A percentile compares a stretch with the other conserved stretches of the same genome.
phyloP scores from a whole-genome alignment of 306 rosid genomes.

The Gleditsia sinensis region DNA sequence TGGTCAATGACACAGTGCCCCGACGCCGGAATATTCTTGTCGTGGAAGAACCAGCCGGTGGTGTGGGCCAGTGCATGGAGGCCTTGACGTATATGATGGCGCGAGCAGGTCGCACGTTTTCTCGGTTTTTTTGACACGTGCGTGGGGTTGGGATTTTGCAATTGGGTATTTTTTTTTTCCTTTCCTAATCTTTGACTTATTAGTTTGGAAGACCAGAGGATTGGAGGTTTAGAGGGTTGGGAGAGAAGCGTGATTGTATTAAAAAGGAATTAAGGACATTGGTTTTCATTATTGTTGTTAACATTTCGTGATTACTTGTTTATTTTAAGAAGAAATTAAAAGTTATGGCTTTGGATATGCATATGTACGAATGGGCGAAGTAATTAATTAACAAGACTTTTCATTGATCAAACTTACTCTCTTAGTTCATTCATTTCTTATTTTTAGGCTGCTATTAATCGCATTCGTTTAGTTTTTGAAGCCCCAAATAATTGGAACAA shows the following conservation, averaged over 20 bases:
- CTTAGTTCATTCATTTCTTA: not conserved
- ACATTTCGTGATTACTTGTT: conserved; percentile 21
- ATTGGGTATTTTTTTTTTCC: not conserved
- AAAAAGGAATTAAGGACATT: conserved; percentile 51
- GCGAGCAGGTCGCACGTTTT: conserved; percentile 52
- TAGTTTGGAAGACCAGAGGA: conserved; percentile 36
- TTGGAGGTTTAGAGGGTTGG: not conserved
- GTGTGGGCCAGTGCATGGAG: conserved; percentile 99
- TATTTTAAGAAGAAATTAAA: conserved; percentile 21
- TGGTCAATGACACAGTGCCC: conserved; percentile 79
- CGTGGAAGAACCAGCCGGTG: conserved; percentile 90
- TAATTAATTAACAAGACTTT: conserved; percentile 1
- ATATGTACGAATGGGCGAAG: too few relatives aligned
- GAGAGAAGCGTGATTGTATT: conserved; percentile 47
- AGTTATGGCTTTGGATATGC: conserved; percentile 29
- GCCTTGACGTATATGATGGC: conserved; percentile 46
- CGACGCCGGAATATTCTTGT: conserved; percentile 78
- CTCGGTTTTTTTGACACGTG: conserved; percentile 56
- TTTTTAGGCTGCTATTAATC: not conserved
- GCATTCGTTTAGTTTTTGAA: not conserved
- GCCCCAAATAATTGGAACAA: conserved; percentile 23
- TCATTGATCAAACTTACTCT: conserved; percentile 15
- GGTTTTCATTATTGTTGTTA: conserved; percentile 34
- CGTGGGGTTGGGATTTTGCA: conserved; percentile 27
- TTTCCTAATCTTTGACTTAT: not conserved